Evolutionary conservation across 2,329 filamentous ascomycete genomes (phyloP), one percentile per base, ranked within the genome.

Genomic region (Penicillium sp.): DNA sequence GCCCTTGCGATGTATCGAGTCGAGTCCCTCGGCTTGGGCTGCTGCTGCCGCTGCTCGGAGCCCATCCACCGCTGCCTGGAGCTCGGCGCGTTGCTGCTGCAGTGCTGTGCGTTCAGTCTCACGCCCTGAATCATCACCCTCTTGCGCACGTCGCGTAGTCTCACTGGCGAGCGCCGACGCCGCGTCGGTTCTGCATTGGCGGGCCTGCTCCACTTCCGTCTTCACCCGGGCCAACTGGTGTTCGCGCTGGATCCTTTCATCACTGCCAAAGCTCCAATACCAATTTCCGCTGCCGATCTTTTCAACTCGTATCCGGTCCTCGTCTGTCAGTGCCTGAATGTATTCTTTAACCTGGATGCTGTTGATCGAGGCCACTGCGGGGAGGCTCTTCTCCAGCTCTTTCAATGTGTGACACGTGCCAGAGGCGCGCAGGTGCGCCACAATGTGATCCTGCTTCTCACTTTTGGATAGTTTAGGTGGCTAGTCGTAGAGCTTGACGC

Each of bases 281-380:
- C 86, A 89, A 68, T 89, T 89, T 24, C 85, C 86, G 59, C 80
- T 86, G 39, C 86, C 87, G 63, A 89, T 89, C 70, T 88, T 89
- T 74, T 89, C 86, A 24, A 87, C 82, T 16, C 80, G 80, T 56
- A 89, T 81, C 62, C 81, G 79, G 63, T 77, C 78, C 52, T 89
- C 87, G 63, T 88, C 84, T 8, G 77, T 75, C 18, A 89, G 78
- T 4, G 79, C 76, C 67, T 87, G 84, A 16, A 89, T 74, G 65
- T 85, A 87, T 64, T 89, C 87, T 70, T 87, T 87, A 42, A 87
- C 83, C 66, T 86, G 83, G 80, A 88, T 87, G 59, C 80, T 77
- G 62, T 84, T 86, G 74, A 89, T 85, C 9, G 83, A 83, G 5
- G 83, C 84, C 42, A 87, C 79, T 1, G 79, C 75, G 2, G 84